phyloP scores from a whole-genome alignment of 1,139 yeast genomes.

The Lodderomyces orthopsilosis region DNA sequence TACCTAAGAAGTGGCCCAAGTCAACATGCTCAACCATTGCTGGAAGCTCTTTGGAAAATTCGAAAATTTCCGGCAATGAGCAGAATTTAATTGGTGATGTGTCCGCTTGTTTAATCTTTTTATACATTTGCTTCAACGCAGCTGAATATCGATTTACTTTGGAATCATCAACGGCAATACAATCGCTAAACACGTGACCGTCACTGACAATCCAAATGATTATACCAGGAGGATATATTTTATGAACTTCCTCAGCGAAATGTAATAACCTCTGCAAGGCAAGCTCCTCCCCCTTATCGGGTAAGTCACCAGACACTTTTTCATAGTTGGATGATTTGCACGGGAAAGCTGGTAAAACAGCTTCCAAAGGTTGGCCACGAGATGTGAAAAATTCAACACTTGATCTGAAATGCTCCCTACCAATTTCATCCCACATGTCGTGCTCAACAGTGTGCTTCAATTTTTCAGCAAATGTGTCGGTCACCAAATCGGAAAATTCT shows the following conservation, averaged over 20 bases:
- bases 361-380: slow-evolving; percentile 46
- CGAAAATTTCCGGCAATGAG: slow-evolving; percentile 37
- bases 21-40: slow-evolving; percentile 16
- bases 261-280: slow-evolving; percentile 32
- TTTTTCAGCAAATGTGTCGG: slow-evolving; percentile 34
- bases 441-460: slow-evolving; percentile 46
- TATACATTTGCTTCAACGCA: slow-evolving; percentile 41
- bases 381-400: slow-evolving; percentile 48
- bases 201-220: slow-evolving; percentile 58
- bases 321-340: slow-evolving; percentile 57
- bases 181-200: slow-evolving; percentile 66
- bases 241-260: slow-evolving; percentile 31
- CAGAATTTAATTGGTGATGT: slow-evolving; percentile 26
- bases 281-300: slow-evolving; percentile 48
- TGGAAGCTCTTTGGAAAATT: slow-evolving; percentile 20
- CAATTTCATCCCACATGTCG: slow-evolving; percentile 51
- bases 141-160: slow-evolving; percentile 48
- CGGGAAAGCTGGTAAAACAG: slow-evolving; percentile 64
- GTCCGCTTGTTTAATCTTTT: slow-evolving; percentile 23
- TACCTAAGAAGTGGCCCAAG: slow-evolving; percentile 33
- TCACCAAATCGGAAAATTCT: slow-evolving; percentile 18
- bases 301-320: slow-evolving; percentile 50
- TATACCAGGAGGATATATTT: slow-evolving; percentile 54
- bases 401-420: slow-evolving; percentile 38
- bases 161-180: slow-evolving; percentile 53